Evolutionary conservation across 768 basidiomycete genomes (phyloP), one percentile per base, ranked within the genome.

Genomic region (Leccinum subtestaceum): DNA sequence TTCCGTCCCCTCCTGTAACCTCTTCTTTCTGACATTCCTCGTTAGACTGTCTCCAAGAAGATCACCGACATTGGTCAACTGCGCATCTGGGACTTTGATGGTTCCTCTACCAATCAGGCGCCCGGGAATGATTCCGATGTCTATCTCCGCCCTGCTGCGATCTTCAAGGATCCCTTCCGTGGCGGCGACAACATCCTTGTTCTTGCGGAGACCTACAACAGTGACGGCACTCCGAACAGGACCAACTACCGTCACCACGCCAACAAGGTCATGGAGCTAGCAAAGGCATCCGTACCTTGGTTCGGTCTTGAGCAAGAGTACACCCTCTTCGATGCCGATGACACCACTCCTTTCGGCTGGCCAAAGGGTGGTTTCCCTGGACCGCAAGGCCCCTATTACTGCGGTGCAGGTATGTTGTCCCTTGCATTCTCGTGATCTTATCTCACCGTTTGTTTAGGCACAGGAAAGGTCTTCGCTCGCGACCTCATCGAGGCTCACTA

Each of bases 251-350:
- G 97, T 63, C 90, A 96, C 73, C 86, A 92, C 67, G 89, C 93
- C 60, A 88, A 88, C 75, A 98, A 99, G 83, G 81, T 88, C 70
- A 98, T 99, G 93, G 95, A 98, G 59, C 84, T 87, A 59, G 91
- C 89, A 67, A 91, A 91, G 77, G 87, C 86, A 1, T 17, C 70
- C 23, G 78, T 78, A 56, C 97, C 97, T 32, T 99, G 97, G 97
- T 98, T 99, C 75, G 95, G 96, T 78, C 81, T 98, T 63, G 96
- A 98, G 77, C 97, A 99, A 76, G 97, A 98, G 74, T 99, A 98
- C 82, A 98, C 96, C 67, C 88, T 99, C 65, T 91, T 99, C 68
- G 95, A 94, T 72, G 82, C 81, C 64, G 97, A 98, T 74, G 95
- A 88, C 66, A 80, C 10, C 40, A 69, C 83, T 61, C 96, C 96